Base-by-base conservation (phyloP, 2,329 filamentous ascomycete species). In the Nigrospora osmanthi region DNA sequence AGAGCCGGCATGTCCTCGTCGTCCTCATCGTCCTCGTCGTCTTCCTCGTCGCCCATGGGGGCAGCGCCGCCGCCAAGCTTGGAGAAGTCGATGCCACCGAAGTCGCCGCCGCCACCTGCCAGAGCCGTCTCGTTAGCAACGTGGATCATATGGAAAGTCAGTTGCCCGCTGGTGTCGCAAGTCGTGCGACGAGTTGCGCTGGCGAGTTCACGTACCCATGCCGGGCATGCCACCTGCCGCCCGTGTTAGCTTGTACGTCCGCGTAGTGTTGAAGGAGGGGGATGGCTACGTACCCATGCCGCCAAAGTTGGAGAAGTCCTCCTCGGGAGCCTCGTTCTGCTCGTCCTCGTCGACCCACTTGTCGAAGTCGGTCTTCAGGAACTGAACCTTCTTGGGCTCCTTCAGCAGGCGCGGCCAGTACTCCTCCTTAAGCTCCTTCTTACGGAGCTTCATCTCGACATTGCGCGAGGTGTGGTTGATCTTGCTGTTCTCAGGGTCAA, bases 281-380 rank as follows among this genome's bases (percentile, higher is more conserved):
- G 17, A n/a, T 17, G 30, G 30, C 17, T 43, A 76, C 74, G 61
- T 65, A 73, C 77, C 76, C 79, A 81, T 86, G 52, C 80, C 80
- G 47, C 76, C 80, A 56, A 80, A 82, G 63, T 81, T 75, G 53
- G 77, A 79, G 56, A 83, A 70, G 67, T 95, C 90, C 46, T 95
- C 89, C 53, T 94, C 89, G 40, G 80, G 74, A 49, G 80, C 84
- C 69, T 89, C 89, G 62, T 97, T 86, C 75, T 98, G 93, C 80
- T 98, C 93, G 64, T 98, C 90, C 80, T 96, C 89, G 57, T 96
- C 90, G 60, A 95, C 87, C 90, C 90, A 96, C 85, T 95, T 96
- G 75, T 96, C 90, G 59, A 98, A 98, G 73, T 98, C 86, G 53
- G 93, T 97, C 84, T 95, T 95, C 61, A 98, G 71, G 80, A 89